Percentiles rank a stretch among this genome's conserved stretches.
These are phyloP conservation scores for Karstenula rhodostoma DNA, from an alignment of 2,329 filamentous ascomycete species.

Conservation along the genomic window DNA sequence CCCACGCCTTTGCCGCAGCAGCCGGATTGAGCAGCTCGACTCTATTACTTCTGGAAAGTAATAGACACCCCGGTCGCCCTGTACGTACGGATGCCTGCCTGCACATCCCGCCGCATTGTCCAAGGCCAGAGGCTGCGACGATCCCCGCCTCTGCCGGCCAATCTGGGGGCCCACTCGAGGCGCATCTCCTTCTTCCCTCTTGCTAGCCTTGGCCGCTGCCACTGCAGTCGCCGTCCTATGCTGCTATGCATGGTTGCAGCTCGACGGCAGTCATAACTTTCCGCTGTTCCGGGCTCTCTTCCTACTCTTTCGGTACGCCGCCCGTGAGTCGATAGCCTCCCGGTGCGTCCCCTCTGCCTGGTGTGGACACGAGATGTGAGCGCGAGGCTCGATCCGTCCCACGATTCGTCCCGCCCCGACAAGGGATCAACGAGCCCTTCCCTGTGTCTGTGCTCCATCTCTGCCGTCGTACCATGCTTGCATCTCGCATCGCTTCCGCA, in stretches of 20 bases:
- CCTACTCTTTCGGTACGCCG: conserved; percentile 30
- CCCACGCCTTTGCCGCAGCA: conserved; percentile 46
- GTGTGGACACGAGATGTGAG: conserved; percentile 28
- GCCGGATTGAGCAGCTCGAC: conserved; percentile 42
- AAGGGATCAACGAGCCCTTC: conserved; percentile 32
- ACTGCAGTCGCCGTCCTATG: conserved; percentile 14
- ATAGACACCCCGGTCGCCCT: conserved; percentile 23
- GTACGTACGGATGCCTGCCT: conserved; percentile 25
- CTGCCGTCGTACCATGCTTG: conserved; percentile 42
- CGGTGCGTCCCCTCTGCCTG: conserved; percentile 12
- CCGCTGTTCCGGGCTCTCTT: conserved; percentile 33
- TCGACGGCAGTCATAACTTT: conserved; percentile 26
- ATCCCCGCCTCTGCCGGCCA: conserved; percentile 31
- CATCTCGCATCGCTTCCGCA: conserved; percentile 49
- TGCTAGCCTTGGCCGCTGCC: conserved; percentile 9
- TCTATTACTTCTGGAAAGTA: conserved; percentile 36
- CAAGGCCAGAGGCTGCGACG: conserved; percentile 19
- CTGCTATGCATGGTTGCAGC: conserved; percentile 20
- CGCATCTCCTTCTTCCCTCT: conserved; percentile 28
- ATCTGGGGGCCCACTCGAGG: conserved; percentile 28
- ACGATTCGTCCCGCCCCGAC: conserved; percentile 46
- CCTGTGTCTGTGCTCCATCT: conserved; percentile 47
- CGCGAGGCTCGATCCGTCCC: conserved; percentile 41
- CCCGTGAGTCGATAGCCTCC: conserved; percentile 23
- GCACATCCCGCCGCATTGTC: conserved; percentile 29